Percentiles rank a stretch among this genome's conserved stretches.
phyloP scores from a whole-genome alignment of 495 filamentous ascomycete species.

The Trichocladium antarcticum region DNA sequence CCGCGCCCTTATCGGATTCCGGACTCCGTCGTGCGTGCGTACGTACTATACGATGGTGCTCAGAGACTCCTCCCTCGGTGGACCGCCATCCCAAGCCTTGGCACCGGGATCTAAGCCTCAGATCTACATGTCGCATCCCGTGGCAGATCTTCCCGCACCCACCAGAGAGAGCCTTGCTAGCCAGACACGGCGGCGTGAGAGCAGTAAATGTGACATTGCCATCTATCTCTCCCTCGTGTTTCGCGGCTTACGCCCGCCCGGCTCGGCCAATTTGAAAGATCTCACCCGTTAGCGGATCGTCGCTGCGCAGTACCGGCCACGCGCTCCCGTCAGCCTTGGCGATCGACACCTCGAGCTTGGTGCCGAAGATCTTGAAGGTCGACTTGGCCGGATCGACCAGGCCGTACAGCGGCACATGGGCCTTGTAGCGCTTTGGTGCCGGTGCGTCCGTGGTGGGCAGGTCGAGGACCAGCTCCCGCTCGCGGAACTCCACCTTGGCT shows the following conservation, averaged over 20 bases:
- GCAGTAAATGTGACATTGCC: not conserved
- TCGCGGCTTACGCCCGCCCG: constrained; percentile 44
- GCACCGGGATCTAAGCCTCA: constrained; percentile 5
- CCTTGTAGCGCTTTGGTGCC: constrained; percentile 61
- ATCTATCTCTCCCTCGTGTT: not conserved
- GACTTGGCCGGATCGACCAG: constrained; percentile 62
- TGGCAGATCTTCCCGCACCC: not conserved
- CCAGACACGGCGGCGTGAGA: not conserved
- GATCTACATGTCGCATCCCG: constrained; percentile 7
- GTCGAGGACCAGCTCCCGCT: constrained; percentile 54
- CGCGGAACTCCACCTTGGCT: constrained; percentile 56
- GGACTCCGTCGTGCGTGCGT: not conserved
- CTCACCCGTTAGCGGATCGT: constrained; percentile 65
- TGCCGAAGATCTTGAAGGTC: constrained; percentile 78
- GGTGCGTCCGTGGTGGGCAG: constrained; percentile 66
- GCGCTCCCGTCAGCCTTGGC: constrained; percentile 70
- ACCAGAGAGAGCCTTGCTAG: not conserved
- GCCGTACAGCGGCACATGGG: constrained; percentile 63
- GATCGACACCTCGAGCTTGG: constrained; percentile 82
- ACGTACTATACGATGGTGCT: no score
- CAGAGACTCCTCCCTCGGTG: no score
- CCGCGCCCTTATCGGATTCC: constrained; percentile 1
- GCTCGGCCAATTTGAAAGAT: constrained; percentile 76
- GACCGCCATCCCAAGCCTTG: no score
- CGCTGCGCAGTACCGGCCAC: constrained; percentile 83